Percentiles rank a stretch among this genome's conserved stretches.
These are phyloP conservation scores for Dittrichia graveolens DNA, from an alignment of 129 eudicot genomes.

Conservation along the genomic window DNA sequence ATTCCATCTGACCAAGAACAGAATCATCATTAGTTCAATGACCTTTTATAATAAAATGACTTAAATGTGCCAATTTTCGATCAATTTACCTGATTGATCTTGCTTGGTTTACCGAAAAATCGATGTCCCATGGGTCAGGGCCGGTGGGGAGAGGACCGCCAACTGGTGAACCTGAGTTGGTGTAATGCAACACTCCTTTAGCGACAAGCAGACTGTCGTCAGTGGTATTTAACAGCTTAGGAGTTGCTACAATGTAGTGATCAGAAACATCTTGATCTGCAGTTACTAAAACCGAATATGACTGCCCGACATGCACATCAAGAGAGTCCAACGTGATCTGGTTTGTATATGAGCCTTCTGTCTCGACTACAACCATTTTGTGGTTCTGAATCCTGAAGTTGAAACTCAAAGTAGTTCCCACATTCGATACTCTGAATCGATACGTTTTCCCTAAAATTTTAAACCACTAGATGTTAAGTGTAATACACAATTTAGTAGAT, in stretches of 20 bases:
- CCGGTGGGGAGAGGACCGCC: conserved; percentile 57
- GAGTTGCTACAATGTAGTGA: conserved; percentile 69
- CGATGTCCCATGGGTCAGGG: conserved; percentile 65
- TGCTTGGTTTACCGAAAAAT: conserved; percentile 70
- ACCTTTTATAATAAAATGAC: not conserved
- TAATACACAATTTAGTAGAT: not conserved
- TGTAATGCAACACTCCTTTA: conserved; percentile 65
- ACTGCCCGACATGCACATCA: conserved; percentile 79
- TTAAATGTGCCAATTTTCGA: not conserved
- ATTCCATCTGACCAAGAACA: conserved; percentile 56
- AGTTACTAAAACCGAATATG: conserved; percentile 69
- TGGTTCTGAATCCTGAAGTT: conserved; percentile 72
- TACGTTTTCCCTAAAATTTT: conserved; percentile 57
- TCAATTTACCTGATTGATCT: conserved; percentile 56
- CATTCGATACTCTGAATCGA: conserved; percentile 63
- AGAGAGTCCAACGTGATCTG: conserved; percentile 64
- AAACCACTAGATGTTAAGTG: not conserved
- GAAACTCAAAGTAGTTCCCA: conserved; percentile 60
- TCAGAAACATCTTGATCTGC: conserved; percentile 63
- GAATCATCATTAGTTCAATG: not conserved
- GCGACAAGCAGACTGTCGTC: conserved; percentile 51
- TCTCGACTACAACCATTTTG: conserved; percentile 68
- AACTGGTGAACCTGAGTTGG: conserved; percentile 34
- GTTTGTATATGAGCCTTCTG: conserved; percentile 89
- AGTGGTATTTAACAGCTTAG: conserved; percentile 44